Evolutionary conservation across 2,329 filamentous ascomycete genomes (phyloP), one percentile per base, ranked within the genome.

Genomic region (Cercospora sp.): DNA sequence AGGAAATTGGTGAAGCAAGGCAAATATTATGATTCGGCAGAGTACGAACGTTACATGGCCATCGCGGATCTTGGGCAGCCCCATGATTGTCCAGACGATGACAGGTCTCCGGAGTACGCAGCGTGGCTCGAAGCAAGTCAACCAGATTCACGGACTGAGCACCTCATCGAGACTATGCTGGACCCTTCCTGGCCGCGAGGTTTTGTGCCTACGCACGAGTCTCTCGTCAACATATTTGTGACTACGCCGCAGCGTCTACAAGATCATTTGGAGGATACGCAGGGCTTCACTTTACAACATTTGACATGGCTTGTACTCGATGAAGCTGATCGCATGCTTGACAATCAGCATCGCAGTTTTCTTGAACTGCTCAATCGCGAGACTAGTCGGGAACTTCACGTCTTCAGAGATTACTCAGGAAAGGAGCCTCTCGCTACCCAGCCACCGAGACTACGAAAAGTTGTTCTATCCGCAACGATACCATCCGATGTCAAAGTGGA

Each of bases 161-260:
- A 78, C 26, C 74, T 80, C 8, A 74, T 82, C 1, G 58, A 65
- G 37, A 68, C 57, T 12, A 51, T 68, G 18, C 32, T 61, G 24
- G 66, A 62, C 3, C 32, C 62, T 26, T 58, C 62, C 1, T 65
- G 62, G 62, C 16, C 37, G n/a, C 72, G 80, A 5, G 80, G 83
- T 66, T 68, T 81, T 5, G 83, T 94, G 32, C 84, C 88, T 37
- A 82, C 84, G 30, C 90, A 88, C 76, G 83, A 81, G 2, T 92
- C 92, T 3, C 92, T 90, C 72, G 88, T 97, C 3, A 94, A 98
- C 77, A 87, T 98, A 37, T 85, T 99, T 28, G 91, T 97, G 61
- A 95, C 93, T 78, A 98, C 94, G 0, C 94, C 94, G 0, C 95
- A 95, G 68, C 88, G 94, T 70, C 86, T 98, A 0, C 93, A 98